Percentiles rank a stretch among this genome's conserved stretches.
phyloP scores from a whole-genome alignment of 768 basidiomycete species.

The Sporobolomyces pararoseus region DNA sequence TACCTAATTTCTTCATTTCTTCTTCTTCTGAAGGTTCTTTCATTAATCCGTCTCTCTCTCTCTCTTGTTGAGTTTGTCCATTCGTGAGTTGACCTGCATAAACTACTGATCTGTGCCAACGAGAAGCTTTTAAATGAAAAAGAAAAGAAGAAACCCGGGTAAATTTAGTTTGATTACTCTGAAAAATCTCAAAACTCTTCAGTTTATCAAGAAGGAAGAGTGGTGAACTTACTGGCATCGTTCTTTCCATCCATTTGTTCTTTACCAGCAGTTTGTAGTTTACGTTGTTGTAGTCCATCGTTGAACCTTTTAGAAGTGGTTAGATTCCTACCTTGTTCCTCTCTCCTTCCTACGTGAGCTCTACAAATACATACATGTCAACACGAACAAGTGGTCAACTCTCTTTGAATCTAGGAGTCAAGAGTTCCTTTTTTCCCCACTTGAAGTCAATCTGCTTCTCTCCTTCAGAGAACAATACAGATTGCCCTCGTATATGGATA shows the following conservation, averaged over 20 bases:
- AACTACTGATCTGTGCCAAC: constrained; percentile 31
- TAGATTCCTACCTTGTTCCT: constrained; percentile 17
- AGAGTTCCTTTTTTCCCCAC: no score
- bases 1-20: constrained; percentile 24
- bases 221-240: constrained; percentile 28
- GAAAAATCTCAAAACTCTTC: no score
- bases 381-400: no score
- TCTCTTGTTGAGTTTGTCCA: neutral
- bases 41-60: neutral
- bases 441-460: no score
- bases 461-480: no score
- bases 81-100: constrained; percentile 14
- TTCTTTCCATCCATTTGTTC: constrained; percentile 36
- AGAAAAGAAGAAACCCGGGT: no score
- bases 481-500: no score
- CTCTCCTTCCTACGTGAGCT: constrained; percentile 3
- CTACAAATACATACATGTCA: no score
- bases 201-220: no score
- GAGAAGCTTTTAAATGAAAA: constrained; percentile 26
- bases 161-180: no score
- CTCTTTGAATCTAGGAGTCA: no score
- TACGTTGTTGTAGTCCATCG: constrained; percentile 18
- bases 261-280: constrained; percentile 9
- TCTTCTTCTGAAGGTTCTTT: constrained; percentile 21
- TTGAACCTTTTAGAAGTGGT: constrained; percentile 17